Conservation (phyloP, 1,284 basidiomycete genomes). For the Takashimella tepidaria region DNA sequence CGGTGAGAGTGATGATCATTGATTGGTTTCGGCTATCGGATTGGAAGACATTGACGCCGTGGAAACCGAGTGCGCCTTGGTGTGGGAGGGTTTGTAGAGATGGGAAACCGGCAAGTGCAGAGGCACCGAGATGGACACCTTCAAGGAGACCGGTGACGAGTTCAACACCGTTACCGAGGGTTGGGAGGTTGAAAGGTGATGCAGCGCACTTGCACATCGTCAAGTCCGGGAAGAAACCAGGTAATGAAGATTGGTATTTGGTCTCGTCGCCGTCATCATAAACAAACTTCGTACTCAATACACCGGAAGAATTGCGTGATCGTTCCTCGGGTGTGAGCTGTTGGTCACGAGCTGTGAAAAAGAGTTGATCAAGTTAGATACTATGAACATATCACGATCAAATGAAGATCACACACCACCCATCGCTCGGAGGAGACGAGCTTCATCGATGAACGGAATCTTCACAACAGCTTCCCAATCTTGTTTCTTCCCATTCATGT, state of each 20-base stretch:
- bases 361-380: too few species aligned
- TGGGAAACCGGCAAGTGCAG: constrained; percentile 92
- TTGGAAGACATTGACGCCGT: constrained; percentile 92
- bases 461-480: constrained; percentile 99
- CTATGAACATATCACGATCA: constrained; percentile 3
- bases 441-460: constrained; percentile 94
- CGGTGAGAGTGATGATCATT: constrained; percentile 81
- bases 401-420: constrained; percentile 51
- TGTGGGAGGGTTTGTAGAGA: constrained; percentile 85
- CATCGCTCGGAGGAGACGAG: constrained; percentile 77
- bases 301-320: constrained; percentile 70
- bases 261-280: constrained; percentile 60
- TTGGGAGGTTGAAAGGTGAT: constrained; percentile 80
- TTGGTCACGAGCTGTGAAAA: constrained; percentile 62
- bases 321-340: constrained; percentile 72
- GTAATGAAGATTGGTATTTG: constrained; percentile 80
- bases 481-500: constrained; percentile 96
- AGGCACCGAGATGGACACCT: constrained; percentile 78
- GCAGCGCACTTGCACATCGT: constrained; percentile 71
- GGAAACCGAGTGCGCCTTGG: constrained; percentile 68
- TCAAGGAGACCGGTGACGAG: constrained; percentile 81
- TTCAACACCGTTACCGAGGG: constrained; percentile 71
- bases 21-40: constrained; percentile 84
- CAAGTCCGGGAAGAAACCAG: constrained; percentile 92
- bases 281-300: constrained; percentile 66